phyloP scores from a whole-genome alignment of 2,329 filamentous ascomycete species.

The Aureobasidium sp. region DNA sequence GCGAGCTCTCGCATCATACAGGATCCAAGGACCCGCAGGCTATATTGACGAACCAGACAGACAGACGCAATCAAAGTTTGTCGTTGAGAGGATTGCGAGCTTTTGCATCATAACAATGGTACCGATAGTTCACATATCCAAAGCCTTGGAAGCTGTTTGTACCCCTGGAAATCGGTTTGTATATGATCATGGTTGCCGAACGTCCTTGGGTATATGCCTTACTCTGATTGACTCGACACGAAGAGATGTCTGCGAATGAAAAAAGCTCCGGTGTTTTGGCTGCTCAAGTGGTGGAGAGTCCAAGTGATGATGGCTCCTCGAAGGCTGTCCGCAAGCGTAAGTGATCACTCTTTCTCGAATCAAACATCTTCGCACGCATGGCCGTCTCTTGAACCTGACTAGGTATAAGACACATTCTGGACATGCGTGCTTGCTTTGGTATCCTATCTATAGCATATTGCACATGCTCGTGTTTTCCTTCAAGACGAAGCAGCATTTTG shows the following conservation, averaged over 20 bases:
- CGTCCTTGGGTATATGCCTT: not conserved
- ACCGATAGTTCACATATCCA: not conserved
- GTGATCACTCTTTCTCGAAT: not conserved
- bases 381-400: too few relatives aligned
- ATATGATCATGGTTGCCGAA: not conserved
- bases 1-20: constrained; percentile 3
- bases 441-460: too few relatives aligned
- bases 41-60: not conserved
- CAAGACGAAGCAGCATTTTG: not conserved
- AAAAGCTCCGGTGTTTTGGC: not conserved
- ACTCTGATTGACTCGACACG: not conserved
- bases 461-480: too few relatives aligned
- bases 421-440: not conserved
- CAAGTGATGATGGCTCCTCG: not conserved
- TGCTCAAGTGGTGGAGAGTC: not conserved
- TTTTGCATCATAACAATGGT: not conserved
- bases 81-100: not conserved
- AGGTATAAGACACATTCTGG: too few relatives aligned
- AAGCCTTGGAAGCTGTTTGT: not conserved
- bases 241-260: not conserved
- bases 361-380: too few relatives aligned
- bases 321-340: not conserved
- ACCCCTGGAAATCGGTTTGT: not conserved
- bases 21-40: not conserved
- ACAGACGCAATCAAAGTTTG: not conserved